These are phyloP conservation scores for Beauveria asiatica DNA, from an alignment of 2,329 filamentous ascomycete genomes.

Conservation along the genomic window DNA sequence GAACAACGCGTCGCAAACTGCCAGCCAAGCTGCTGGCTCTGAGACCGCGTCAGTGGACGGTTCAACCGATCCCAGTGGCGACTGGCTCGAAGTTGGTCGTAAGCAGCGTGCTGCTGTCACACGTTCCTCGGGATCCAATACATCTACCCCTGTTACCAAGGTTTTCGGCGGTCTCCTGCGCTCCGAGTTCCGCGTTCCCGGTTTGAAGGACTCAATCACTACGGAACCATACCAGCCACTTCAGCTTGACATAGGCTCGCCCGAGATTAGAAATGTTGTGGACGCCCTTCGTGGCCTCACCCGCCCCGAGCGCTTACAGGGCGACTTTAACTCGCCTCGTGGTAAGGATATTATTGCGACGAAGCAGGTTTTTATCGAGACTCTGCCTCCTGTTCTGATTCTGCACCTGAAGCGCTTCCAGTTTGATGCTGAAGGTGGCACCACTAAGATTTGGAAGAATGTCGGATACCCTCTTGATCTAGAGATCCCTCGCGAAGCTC, in stretches of 20 bases:
- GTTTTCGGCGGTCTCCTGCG: conserved; percentile 90
- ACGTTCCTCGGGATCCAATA: conserved; percentile 68
- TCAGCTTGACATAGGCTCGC: conserved; percentile 85
- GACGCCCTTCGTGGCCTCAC: conserved; percentile 85
- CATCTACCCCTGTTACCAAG: conserved; percentile 78
- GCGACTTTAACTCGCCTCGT: conserved; percentile 71
- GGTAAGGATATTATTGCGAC: conserved; percentile 71
- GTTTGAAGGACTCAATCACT: conserved; percentile 83
- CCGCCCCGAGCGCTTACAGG: conserved; percentile 73
- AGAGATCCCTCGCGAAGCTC: conserved; percentile 84
- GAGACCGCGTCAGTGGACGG: conserved; percentile 21
- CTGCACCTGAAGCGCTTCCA: conserved; percentile 96
- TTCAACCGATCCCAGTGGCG: conserved; percentile 28
- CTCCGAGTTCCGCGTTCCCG: conserved; percentile 80
- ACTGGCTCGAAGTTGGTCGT: conserved; percentile 88
- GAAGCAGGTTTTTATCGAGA: conserved; percentile 93
- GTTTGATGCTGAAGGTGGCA: conserved; percentile 79
- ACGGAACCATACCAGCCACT: conserved; percentile 89
- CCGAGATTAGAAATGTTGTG: conserved; percentile 80
- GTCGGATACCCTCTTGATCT: conserved; percentile 90
- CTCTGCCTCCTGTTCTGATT: conserved; percentile 81
- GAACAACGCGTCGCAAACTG: conserved; percentile 19
- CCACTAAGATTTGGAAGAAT: conserved; percentile 98
- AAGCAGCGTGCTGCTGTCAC: conserved; percentile 85
- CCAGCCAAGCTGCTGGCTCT: conserved; percentile 27